A percentile compares a stretch with the other conserved stretches of the same genome.
These are phyloP conservation scores for Paramecium tetraurelia DNA, from an alignment of 73 alveolate genomes.

Conservation along the genomic window DNA sequence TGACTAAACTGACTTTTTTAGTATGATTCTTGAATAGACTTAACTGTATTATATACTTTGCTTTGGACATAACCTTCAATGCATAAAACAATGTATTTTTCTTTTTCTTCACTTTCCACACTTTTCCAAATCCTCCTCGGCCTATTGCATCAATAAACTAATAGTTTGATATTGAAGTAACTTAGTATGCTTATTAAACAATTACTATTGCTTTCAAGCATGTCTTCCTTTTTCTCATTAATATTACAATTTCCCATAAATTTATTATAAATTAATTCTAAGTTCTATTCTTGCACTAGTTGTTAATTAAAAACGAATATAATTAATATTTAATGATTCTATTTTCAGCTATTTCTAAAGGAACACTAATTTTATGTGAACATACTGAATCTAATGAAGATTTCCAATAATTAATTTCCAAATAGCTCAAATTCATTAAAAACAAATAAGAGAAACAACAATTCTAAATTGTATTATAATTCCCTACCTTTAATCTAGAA, in stretches of 20 bases:
- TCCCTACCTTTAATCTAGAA: neutral
- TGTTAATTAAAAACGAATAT: neutral
- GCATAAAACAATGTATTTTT: conserved; percentile 72
- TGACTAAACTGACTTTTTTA: conserved; percentile 70
- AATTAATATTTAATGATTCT: neutral
- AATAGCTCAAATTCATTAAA: neutral
- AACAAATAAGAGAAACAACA: neutral
- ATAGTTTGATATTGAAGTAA: neutral
- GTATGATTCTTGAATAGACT: conserved; percentile 44
- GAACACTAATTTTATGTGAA: neutral
- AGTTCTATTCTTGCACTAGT: neutral
- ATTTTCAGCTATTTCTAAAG: conserved; percentile 4
- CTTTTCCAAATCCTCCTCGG: conserved; percentile 57
- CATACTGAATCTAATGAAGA: neutral
- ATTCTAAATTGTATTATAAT: neutral
- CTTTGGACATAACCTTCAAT: conserved; percentile 80
- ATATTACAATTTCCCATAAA: conserved; percentile 28
- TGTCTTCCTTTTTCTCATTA: neutral
- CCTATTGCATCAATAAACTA: conserved; percentile 44
- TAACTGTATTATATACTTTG: neutral
- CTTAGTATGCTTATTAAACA: neutral
- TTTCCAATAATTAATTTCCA: neutral
- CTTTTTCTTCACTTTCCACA: conserved; percentile 84
- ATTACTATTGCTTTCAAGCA: neutral
- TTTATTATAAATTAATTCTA: neutral